phyloP scores from a whole-genome alignment of 768 basidiomycete genomes.

The Lactarius evosmus region DNA sequence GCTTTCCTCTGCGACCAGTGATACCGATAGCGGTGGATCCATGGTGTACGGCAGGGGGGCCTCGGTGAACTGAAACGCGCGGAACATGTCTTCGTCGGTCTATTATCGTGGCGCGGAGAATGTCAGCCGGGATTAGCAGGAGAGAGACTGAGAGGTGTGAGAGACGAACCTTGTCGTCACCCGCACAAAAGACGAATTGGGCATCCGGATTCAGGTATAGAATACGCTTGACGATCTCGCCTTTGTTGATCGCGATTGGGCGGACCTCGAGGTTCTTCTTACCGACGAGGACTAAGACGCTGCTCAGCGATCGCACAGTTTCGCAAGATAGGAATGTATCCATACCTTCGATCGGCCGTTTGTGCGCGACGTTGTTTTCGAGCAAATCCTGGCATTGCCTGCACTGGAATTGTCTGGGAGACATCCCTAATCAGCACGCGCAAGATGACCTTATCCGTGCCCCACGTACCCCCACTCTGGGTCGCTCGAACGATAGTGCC shows the following conservation, averaged over 20 bases:
- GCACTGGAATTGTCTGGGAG: constrained; percentile 78
- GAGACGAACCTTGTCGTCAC: constrained; percentile 83
- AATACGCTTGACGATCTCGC: constrained; percentile 95
- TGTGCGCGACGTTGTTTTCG: constrained; percentile 90
- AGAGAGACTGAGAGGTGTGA: neutral
- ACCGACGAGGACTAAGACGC: constrained; percentile 72
- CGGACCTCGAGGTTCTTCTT: constrained; percentile 99
- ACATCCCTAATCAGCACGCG: neutral
- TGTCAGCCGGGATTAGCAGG: too few species aligned
- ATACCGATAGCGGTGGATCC: constrained; percentile 55
- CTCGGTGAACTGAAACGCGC: constrained; percentile 63
- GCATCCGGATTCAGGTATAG: constrained; percentile 91
- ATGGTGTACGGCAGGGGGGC: constrained; percentile 34
- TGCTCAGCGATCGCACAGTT: neutral
- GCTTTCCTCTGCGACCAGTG: constrained; percentile 35
- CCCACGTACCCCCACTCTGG: constrained; percentile 89
- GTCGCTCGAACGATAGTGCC: constrained; percentile 93
- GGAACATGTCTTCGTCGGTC: constrained; percentile 99
- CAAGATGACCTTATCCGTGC: neutral
- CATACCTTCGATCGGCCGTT: constrained; percentile 88
- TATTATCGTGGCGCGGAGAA: constrained; percentile 31
- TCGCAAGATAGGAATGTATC: neutral
- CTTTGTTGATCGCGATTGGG: constrained; percentile 95
- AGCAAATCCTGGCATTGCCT: constrained; percentile 94
- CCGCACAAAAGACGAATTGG: constrained; percentile 96